These are phyloP conservation scores for Thyridium curvatum DNA, from an alignment of 2,329 filamentous ascomycete genomes.

Conservation along the genomic window DNA sequence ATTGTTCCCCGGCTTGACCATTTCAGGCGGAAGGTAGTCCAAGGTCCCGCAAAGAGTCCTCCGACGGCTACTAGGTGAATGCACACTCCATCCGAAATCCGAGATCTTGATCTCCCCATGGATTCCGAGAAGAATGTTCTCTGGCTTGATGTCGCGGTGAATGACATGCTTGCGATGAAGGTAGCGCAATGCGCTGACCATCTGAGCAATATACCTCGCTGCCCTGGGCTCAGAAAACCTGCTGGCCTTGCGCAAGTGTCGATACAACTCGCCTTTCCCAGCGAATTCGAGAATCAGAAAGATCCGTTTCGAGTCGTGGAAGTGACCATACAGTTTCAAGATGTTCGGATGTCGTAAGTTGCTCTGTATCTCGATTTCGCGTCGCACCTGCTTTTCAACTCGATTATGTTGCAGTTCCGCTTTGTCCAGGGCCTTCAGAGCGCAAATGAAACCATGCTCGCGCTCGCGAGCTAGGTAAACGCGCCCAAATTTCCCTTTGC, in stretches of 20 bases:
- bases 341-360: constrained; percentile 63
- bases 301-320: background rate
- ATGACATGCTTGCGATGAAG: constrained; percentile 24
- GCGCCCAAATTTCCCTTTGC: constrained; percentile 68
- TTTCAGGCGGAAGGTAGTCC: constrained; percentile 21
- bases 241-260: constrained; percentile 1
- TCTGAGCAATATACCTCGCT: constrained; percentile 66
- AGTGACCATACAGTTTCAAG: constrained; percentile 1
- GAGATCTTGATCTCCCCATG: constrained; percentile 20
- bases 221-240: constrained; percentile 63
- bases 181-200: constrained; percentile 39
- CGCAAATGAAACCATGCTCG: constrained; percentile 61
- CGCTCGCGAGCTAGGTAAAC: constrained; percentile 67
- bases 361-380: constrained; percentile 69
- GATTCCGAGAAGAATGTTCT: constrained; percentile 24
- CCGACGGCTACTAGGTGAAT: constrained; percentile 13
- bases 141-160: constrained; percentile 22
- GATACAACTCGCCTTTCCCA: background rate
- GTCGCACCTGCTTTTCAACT: constrained; percentile 64
- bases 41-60: constrained; percentile 18
- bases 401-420: constrained; percentile 59
- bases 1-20: constrained; percentile 13
- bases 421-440: constrained; percentile 67
- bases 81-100: constrained; percentile 21
- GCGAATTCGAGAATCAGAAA: constrained; percentile 5